phyloP scores from a whole-genome alignment of 495 filamentous ascomycete species.

The Podospora pseudopauciseta region DNA sequence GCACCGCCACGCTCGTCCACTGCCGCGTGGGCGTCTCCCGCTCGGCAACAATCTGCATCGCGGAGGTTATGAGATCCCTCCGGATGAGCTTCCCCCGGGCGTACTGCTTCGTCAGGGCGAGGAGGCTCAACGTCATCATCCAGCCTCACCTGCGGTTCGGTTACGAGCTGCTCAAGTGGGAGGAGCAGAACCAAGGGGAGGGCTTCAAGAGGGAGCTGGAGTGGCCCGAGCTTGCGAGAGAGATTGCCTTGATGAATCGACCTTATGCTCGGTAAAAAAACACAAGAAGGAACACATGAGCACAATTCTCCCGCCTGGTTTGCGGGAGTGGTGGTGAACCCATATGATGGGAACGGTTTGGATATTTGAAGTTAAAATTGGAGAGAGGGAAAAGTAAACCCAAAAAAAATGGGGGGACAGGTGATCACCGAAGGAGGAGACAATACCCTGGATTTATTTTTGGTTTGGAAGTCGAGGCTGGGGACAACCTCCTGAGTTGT shows the following conservation, averaged over 20 bases:
- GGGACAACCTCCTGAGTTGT: neutral
- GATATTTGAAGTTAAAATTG: neutral
- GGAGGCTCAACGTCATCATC: conserved; percentile 70
- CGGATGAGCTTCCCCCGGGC: conserved; percentile 83
- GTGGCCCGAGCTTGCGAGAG: conserved; percentile 82
- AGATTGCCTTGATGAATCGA: conserved; percentile 93
- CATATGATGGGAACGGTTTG: neutral
- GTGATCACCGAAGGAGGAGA: neutral
- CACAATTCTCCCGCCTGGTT: neutral
- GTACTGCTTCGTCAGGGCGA: conserved; percentile 93
- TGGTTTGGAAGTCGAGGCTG: neutral
- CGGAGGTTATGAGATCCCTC: conserved; percentile 84
- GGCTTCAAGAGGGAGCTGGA: conserved; percentile 70
- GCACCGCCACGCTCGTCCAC: conserved; percentile 88
- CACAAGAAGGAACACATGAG: neutral
- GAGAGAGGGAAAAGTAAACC: neutral
- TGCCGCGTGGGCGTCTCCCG: conserved; percentile 94
- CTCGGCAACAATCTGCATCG: conserved; percentile 96
- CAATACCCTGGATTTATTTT: neutral
- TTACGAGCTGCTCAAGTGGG: conserved; percentile 86
- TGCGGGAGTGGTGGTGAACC: neutral
- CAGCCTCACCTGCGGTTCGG: conserved; percentile 60
- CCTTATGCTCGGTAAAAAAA: conserved; percentile 62
- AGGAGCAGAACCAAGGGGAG: conserved; percentile 54
- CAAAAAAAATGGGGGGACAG: neutral